Conservation (phyloP, 192 early-diverging fungal species). For the Jimgerdemannia lactiflua region DNA sequence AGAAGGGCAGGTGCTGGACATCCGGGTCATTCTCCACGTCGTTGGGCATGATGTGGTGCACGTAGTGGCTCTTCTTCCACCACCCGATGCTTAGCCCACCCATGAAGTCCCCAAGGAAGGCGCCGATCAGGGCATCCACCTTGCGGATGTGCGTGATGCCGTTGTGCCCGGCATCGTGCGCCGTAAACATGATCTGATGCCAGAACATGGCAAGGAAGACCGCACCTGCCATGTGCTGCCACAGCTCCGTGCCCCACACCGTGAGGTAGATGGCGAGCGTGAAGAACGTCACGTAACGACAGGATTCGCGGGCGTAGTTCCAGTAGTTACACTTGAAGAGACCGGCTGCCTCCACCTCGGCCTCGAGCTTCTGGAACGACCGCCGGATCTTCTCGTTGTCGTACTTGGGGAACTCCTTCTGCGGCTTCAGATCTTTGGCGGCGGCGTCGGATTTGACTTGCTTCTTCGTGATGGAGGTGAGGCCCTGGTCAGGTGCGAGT, state of each 20-base stretch:
- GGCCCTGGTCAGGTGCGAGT: constrained; percentile 30
- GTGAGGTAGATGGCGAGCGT: constrained; percentile 41
- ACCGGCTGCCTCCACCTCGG: constrained; percentile 55
- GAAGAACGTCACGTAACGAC: constrained; percentile 45
- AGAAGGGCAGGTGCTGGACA: constrained; percentile 97
- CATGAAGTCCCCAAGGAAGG: constrained; percentile 73
- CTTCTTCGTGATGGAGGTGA: background rate
- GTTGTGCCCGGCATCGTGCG: constrained; percentile 97
- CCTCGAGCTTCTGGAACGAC: constrained; percentile 64
- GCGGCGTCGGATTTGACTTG: background rate
- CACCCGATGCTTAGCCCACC: constrained; percentile 92
- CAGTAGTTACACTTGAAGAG: constrained; percentile 62
- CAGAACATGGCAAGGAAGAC: constrained; percentile 70
- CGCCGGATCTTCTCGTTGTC: constrained; percentile 11
- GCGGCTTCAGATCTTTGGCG: background rate
- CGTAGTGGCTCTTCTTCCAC: constrained; percentile 98
- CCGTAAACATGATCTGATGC: constrained; percentile 93
- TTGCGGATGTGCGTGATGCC: constrained; percentile 74
- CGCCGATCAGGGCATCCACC: constrained; percentile 80
- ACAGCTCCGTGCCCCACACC: constrained; percentile 40
- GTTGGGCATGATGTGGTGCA: constrained; percentile 97
- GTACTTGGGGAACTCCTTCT: background rate
- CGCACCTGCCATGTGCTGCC: constrained; percentile 54
- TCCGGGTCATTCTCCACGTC: constrained; percentile 94
- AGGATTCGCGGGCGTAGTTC: constrained; percentile 47